Base-by-base conservation (phyloP, 345 rosid species). In the Gynandropsis gynandra region DNA sequence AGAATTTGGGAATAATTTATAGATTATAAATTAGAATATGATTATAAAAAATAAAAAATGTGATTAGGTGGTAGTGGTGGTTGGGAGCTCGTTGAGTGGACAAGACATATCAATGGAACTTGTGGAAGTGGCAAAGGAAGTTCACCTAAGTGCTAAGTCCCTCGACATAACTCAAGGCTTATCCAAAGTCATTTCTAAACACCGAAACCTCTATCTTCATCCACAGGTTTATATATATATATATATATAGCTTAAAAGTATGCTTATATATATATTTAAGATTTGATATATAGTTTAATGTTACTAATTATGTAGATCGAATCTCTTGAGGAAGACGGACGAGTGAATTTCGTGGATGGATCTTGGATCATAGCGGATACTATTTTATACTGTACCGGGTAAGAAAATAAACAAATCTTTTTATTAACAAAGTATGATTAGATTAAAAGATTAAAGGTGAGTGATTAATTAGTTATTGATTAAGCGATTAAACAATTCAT, bases 41-140 rank as follows among this genome's bases (percentile, higher is more conserved):
- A 24, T 38, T 20, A 51, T 4, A 12, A 50, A 10, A 6, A 16
- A 42, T 9, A 37, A 31, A 36, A 47, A 58, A 12, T 52, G 54
- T 7, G 52, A 20, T 52, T 55, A 88, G 93, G 82, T 78, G 8
- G 95, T 90, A 31, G 95, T 86, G 60, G 76, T 86, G 3, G 80
- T 90, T 62, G 98, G 95, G 17, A 83, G 71, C 54, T 83, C 95
- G 11, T 56, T 72, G 64, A 86, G 98, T 27, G 98, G 95, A 27
- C 90, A 83, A 70, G 98, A 90, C 66, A 75, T 86, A 78, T 81
- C 94, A 51, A 78, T 86, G 80, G 98, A 86, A 82, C 79, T 83
- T 42, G 83, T 72, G 39, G 77, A 70, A 58, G 82, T 86, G 48
- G 88, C 96, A 48, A 81, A 72, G 56, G 78, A 84, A 75, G 82